Percentiles rank a stretch among this genome's conserved stretches.
These are phyloP conservation scores for Paradendryphiella salina DNA, from an alignment of 2,329 filamentous ascomycete species.

Conservation along the genomic window DNA sequence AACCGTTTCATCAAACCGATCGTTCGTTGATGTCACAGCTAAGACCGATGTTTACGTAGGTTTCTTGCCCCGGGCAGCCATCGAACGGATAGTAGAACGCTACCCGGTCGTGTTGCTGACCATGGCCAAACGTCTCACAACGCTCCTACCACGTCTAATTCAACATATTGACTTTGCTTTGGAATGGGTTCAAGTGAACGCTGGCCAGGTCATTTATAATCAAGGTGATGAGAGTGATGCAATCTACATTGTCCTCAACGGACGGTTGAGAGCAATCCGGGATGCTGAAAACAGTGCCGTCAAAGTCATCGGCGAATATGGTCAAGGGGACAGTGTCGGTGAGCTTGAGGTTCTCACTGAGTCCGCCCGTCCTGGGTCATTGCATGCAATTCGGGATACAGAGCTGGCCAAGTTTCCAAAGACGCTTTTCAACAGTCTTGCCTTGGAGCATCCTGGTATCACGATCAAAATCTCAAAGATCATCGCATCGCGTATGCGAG, in stretches of 20 bases:
- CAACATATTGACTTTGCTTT: conserved; percentile 97
- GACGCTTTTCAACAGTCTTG: conserved; percentile 95
- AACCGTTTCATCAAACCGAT: conserved; percentile 90
- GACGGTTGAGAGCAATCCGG: conserved; percentile 80
- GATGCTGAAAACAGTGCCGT: conserved; percentile 81
- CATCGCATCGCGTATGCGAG: conserved; percentile 91
- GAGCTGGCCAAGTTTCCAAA: conserved; percentile 95
- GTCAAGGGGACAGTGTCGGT: conserved; percentile 95
- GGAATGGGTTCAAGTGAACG: conserved; percentile 96
- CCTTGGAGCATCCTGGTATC: conserved; percentile 94
- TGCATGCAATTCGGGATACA: conserved; percentile 95
- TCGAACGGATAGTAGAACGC: conserved; percentile 89
- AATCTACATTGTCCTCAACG: conserved; percentile 97
- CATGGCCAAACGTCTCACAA: conserved; percentile 93
- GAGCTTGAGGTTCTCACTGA: conserved; percentile 97
- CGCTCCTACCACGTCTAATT: conserved; percentile 82
- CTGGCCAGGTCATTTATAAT: conserved; percentile 91
- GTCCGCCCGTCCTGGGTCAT: conserved; percentile 81
- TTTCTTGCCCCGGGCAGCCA: conserved; percentile 79
- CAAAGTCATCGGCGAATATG: conserved; percentile 86
- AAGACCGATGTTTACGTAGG: conserved; percentile 99
- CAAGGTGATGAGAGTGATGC: conserved; percentile 95
- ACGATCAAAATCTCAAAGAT: conserved; percentile 99
- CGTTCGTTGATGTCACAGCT: conserved; percentile 93
- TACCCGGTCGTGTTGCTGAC: conserved; percentile 92